These are phyloP conservation scores for Chaetomiaceae sp. DNA, from an alignment of 2,329 filamentous ascomycete genomes.

Conservation along the genomic window DNA sequence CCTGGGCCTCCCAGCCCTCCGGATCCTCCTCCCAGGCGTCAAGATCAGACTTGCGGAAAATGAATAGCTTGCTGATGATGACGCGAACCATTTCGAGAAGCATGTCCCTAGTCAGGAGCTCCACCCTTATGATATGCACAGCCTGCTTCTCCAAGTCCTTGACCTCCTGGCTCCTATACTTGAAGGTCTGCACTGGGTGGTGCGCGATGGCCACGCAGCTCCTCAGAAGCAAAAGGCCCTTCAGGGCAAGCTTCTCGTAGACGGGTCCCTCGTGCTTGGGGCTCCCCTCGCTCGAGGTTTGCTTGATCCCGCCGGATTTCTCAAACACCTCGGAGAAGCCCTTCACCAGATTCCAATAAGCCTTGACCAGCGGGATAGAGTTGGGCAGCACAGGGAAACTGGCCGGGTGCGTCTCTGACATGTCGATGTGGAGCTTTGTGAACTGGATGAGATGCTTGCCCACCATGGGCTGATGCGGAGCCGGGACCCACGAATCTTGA, in stretches of 20 bases:
- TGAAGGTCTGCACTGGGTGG: constrained; percentile 75
- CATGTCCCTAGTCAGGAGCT: constrained; percentile 71
- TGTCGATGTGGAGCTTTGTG: constrained; percentile 83
- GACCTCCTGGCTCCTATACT: constrained; percentile 68
- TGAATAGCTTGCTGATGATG: constrained; percentile 81
- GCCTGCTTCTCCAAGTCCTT: constrained; percentile 72
- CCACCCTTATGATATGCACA: constrained; percentile 61
- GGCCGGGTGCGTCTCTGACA: constrained; percentile 73
- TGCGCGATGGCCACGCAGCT: constrained; percentile 83
- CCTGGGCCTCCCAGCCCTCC: constrained; percentile 89
- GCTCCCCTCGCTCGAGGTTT: constrained; percentile 39
- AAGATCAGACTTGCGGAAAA: constrained; percentile 79
- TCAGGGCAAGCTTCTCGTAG: constrained; percentile 73
- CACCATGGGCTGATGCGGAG: constrained; percentile 56
- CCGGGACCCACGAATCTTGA: constrained; percentile 49
- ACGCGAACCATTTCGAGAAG: constrained; percentile 77
- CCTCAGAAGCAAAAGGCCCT: constrained; percentile 75
- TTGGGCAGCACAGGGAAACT: constrained; percentile 80
- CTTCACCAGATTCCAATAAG: constrained; percentile 80
- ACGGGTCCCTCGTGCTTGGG: constrained; percentile 57
- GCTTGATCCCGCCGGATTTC: constrained; percentile 52
- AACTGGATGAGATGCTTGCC: constrained; percentile 87
- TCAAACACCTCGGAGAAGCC: constrained; percentile 72
- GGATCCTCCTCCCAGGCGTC: constrained; percentile 92
- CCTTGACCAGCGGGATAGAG: constrained; percentile 68